phyloP scores from a whole-genome alignment of 805 yeast species.

The Kazachstania africana region DNA sequence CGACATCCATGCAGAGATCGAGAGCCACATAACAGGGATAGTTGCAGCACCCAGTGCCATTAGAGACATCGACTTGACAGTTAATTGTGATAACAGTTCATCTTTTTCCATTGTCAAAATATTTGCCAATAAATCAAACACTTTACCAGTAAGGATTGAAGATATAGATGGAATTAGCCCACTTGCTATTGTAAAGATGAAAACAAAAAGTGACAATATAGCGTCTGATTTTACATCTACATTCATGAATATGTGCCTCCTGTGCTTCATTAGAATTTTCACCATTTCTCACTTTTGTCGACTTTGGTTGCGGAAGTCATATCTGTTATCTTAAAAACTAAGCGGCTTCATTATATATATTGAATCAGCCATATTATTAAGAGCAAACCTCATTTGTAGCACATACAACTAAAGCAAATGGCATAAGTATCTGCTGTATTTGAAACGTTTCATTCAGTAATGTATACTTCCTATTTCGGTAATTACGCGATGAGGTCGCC shows the following conservation, averaged over 20 bases:
- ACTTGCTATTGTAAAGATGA: conserved; percentile 34
- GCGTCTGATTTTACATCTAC: conserved; percentile 15
- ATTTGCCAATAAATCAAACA: conserved; percentile 37
- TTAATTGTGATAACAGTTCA: conserved; percentile 30
- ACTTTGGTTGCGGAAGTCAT: too few species aligned
- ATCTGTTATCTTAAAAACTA: too few species aligned
- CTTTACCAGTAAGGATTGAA: conserved; percentile 54
- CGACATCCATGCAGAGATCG: conserved; percentile 49
- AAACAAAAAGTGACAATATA: conserved; percentile 19
- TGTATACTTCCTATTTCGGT: conserved; percentile 8
- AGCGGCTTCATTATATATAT: too few species aligned
- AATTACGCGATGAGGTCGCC: conserved; percentile 8
- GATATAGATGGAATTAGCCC: conserved; percentile 49
- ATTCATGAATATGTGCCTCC: conserved; percentile 15
- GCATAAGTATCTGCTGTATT: background rate
- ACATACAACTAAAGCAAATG: background rate
- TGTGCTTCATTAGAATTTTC: background rate
- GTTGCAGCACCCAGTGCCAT: conserved; percentile 37
- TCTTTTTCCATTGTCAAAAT: conserved; percentile 29
- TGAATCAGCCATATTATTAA: too few species aligned
- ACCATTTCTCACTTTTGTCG: too few species aligned
- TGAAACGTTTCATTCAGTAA: conserved; percentile 1
- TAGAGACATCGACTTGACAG: conserved; percentile 31
- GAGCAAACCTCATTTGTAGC: too few species aligned
- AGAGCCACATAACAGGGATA: conserved; percentile 37